Conservation (phyloP, 2,329 filamentous ascomycete species). For the Torrubiellomyces zombiae region DNA sequence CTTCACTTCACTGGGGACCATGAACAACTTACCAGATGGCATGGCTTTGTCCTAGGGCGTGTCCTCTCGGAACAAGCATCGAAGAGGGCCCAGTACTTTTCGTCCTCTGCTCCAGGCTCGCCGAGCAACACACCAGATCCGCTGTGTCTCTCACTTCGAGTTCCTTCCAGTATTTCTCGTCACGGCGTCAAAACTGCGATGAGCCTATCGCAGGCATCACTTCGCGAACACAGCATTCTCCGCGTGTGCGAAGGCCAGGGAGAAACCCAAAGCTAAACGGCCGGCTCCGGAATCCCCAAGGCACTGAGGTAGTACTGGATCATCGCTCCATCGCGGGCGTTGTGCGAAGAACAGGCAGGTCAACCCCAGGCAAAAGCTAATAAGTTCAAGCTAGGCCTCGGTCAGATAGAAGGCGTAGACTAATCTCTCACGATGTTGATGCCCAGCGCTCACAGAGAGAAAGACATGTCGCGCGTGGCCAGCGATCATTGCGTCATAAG, state of each 20-base stretch:
- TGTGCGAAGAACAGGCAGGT: conserved; percentile 28
- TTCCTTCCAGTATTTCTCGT: conserved; percentile 26
- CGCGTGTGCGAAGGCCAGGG: conserved; percentile 19
- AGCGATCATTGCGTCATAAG: conserved; percentile 28
- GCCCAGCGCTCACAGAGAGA: conserved; percentile 29
- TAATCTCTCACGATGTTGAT: conserved; percentile 36
- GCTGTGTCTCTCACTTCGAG: conserved; percentile 26
- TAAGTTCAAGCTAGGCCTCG: conserved; percentile 23
- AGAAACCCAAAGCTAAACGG: conserved; percentile 16
- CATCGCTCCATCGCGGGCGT: conserved; percentile 24
- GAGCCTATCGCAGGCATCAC: conserved; percentile 29
- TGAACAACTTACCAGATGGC: conserved; percentile 27
- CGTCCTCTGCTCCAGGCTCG: conserved; percentile 24
- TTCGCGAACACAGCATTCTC: conserved; percentile 24
- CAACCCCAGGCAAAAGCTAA: conserved; percentile 32
- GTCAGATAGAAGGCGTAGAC: conserved; percentile 30
- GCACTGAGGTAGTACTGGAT: conserved; percentile 24
- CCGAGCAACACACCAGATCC: conserved; percentile 32
- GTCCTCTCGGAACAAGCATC: conserved; percentile 27
- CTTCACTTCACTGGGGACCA: too few relatives aligned
- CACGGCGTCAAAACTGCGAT: conserved; percentile 23
- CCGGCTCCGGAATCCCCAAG: conserved; percentile 25
- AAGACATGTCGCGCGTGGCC: conserved; percentile 29
- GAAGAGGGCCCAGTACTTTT: conserved; percentile 22
- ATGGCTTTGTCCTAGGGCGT: conserved; percentile 31